Percentiles rank a stretch among this genome's conserved stretches.
phyloP scores from a whole-genome alignment of 306 rosid species.

The Hippophae gyantsensis region DNA sequence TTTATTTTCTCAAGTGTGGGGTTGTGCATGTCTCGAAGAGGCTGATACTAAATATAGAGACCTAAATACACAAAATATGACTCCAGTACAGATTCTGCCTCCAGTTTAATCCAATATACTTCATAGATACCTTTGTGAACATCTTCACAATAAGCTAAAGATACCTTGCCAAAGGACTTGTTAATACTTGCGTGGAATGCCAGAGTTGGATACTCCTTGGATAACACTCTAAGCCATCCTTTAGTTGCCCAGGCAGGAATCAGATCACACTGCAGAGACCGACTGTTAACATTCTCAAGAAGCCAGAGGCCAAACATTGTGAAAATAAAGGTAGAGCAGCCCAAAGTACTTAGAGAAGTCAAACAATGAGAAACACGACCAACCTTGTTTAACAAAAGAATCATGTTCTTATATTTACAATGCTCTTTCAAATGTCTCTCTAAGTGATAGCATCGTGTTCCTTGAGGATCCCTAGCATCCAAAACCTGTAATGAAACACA shows the following conservation, averaged over 20 bases:
- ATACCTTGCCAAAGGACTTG: constrained; percentile 94
- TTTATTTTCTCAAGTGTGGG: too few relatives aligned
- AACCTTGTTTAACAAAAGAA: constrained; percentile 86
- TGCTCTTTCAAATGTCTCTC: constrained; percentile 93
- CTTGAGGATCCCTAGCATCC: constrained; percentile 93
- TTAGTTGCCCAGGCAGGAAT: constrained; percentile 94
- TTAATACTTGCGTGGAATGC: constrained; percentile 95
- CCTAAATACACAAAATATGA: too few relatives aligned
- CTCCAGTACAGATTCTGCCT: too few relatives aligned
- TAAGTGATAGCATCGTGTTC: constrained; percentile 87
- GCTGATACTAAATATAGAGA: too few relatives aligned
- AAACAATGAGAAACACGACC: background rate
- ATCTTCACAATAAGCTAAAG: background rate
- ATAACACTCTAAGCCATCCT: constrained; percentile 85
- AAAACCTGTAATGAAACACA: constrained; percentile 50
- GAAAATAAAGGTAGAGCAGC: background rate
- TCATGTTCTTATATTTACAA: constrained; percentile 79
- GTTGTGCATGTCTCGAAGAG: too few relatives aligned
- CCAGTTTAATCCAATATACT: too few relatives aligned
- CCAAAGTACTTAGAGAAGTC: constrained; percentile 1
- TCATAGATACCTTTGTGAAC: background rate
- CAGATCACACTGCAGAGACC: constrained; percentile 57
- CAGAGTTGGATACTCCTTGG: constrained; percentile 76
- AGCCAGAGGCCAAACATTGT: background rate
- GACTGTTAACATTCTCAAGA: background rate